phyloP scores from a whole-genome alignment of 2,329 filamentous ascomycete genomes.

The Exophiala oligosperma region DNA sequence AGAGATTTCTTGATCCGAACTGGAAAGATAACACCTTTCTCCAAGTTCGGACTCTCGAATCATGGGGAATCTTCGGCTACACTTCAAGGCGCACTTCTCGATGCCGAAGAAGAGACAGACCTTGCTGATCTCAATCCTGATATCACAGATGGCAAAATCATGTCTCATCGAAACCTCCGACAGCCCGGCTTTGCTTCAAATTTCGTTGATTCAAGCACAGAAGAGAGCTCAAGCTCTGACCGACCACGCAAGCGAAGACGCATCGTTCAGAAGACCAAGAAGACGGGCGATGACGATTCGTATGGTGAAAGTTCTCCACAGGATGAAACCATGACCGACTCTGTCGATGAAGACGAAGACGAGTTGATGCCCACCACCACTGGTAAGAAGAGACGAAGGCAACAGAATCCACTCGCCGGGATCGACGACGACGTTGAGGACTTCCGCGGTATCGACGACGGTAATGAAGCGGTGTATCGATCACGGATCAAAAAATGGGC shows the following conservation, averaged over 20 bases:
- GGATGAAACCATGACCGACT: constrained; percentile 26
- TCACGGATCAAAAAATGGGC: constrained; percentile 75
- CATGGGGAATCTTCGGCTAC: constrained; percentile 64
- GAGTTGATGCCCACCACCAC: constrained; percentile 26
- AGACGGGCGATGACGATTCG: constrained; percentile 38
- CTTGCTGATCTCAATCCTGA: constrained; percentile 46
- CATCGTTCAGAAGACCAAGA: constrained; percentile 31
- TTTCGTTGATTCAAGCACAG: constrained; percentile 31
- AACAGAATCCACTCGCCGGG: constrained; percentile 28
- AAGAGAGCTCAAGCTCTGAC: constrained; percentile 24
- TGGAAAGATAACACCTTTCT: constrained; percentile 96
- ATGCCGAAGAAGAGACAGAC: constrained; percentile 72
- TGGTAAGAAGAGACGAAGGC: constrained; percentile 25
- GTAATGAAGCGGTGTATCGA: constrained; percentile 80
- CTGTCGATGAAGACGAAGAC: constrained; percentile 35
- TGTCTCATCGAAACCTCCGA: constrained; percentile 72
- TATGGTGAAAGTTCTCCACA: constrained; percentile 27
- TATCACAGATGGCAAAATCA: constrained; percentile 40
- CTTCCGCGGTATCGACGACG: constrained; percentile 75
- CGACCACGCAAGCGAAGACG: constrained; percentile 39
- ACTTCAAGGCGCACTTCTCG: constrained; percentile 73
- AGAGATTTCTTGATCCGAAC: constrained; percentile 91
- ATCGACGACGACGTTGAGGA: constrained; percentile 52
- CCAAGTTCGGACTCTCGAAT: constrained; percentile 66
- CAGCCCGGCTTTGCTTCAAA: constrained; percentile 69